phyloP scores from a whole-genome alignment of 2,329 filamentous ascomycete species.

The Zarea fungicola region DNA sequence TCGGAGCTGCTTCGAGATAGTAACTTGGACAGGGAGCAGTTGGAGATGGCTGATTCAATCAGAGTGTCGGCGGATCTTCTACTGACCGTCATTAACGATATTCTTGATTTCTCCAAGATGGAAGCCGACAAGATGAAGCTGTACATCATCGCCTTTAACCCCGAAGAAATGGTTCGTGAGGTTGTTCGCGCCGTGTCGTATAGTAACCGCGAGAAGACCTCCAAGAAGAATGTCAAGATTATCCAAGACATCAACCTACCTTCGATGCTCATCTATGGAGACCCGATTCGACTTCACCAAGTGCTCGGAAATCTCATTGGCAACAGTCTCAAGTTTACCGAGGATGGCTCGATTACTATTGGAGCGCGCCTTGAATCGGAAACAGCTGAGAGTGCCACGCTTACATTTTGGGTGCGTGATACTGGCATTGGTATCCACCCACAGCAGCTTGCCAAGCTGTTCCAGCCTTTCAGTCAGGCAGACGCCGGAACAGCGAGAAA shows the following conservation, averaged over 20 bases:
- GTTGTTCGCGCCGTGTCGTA: slow-evolving; percentile 62
- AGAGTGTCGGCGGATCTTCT: slow-evolving; percentile 80
- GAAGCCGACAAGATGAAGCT: slow-evolving; percentile 84
- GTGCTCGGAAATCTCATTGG: slow-evolving; percentile 78
- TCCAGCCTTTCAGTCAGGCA: slow-evolving; percentile 88
- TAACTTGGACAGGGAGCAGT: slow-evolving; percentile 66
- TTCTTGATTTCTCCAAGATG: slow-evolving; percentile 91
- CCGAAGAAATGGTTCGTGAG: slow-evolving; percentile 61
- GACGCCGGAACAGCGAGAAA: slow-evolving; percentile 85
- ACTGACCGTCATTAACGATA: slow-evolving; percentile 92
- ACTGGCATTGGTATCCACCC: slow-evolving; percentile 88
- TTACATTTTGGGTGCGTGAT: slow-evolving; percentile 83
- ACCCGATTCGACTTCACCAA: slow-evolving; percentile 62
- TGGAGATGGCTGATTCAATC: slow-evolving; percentile 83
- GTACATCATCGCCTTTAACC: slow-evolving; percentile 64
- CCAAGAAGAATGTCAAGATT: slow-evolving; percentile 57
- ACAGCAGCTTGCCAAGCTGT: slow-evolving; percentile 76
- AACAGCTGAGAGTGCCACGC: slow-evolving; percentile 61
- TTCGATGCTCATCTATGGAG: slow-evolving; percentile 65
- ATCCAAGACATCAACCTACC: slow-evolving; percentile 67
- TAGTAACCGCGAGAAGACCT: slow-evolving; percentile 59
- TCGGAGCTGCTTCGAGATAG: slow-evolving; percentile 78
- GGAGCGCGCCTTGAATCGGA: slow-evolving; percentile 69
- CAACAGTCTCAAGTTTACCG: slow-evolving; percentile 93
- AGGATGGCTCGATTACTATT: slow-evolving; percentile 79